Evolutionary conservation across 192 early-diverging fungal genomes (phyloP).

Genomic region (Backusella tarrabulga): DNA sequence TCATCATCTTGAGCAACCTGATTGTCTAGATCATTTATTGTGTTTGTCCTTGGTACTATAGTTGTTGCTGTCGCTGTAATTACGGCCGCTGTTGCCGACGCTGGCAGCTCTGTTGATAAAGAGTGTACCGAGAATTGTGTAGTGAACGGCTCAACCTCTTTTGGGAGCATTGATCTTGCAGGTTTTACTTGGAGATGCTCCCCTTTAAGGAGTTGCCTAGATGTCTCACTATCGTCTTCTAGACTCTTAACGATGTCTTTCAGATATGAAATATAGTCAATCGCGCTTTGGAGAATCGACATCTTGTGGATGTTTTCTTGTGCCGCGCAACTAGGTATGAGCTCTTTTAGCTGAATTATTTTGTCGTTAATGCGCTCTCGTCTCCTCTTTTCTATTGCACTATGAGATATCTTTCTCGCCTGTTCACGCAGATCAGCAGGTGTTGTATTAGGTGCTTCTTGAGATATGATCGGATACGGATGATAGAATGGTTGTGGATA

Average conservation of each 20-base stretch:
- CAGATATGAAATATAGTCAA: slow-evolving; percentile 68
- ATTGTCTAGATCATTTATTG: not conserved
- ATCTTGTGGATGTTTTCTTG: slow-evolving; percentile 71
- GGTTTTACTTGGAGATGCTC: slow-evolving; percentile 24
- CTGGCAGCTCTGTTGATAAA: not conserved
- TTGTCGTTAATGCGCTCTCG: slow-evolving; percentile 85
- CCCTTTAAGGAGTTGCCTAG: slow-evolving; percentile 7
- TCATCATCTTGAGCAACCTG: not conserved
- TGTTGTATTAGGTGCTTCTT: not conserved
- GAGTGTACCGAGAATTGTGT: slow-evolving; percentile 20
- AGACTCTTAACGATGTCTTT: slow-evolving; percentile 34
- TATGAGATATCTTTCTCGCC: slow-evolving; percentile 78
- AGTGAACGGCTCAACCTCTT: slow-evolving; percentile 32
- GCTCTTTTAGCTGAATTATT: slow-evolving; percentile 68
- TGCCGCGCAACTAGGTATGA: slow-evolving; percentile 67
- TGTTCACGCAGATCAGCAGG: slow-evolving; percentile 56
- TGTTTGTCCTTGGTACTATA: not conserved
- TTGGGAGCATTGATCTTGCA: slow-evolving; percentile 25
- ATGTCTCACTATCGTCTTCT: slow-evolving; percentile 11
- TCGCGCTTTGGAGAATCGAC: slow-evolving; percentile 63
- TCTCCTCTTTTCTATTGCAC: slow-evolving; percentile 77
- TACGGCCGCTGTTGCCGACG: not conserved
- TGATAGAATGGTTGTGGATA: not conserved
- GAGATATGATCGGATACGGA: not conserved
- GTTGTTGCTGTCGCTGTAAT: not conserved